These are phyloP conservation scores for Penicillium goetzii DNA, from an alignment of 495 filamentous ascomycete species.

Conservation along the genomic window DNA sequence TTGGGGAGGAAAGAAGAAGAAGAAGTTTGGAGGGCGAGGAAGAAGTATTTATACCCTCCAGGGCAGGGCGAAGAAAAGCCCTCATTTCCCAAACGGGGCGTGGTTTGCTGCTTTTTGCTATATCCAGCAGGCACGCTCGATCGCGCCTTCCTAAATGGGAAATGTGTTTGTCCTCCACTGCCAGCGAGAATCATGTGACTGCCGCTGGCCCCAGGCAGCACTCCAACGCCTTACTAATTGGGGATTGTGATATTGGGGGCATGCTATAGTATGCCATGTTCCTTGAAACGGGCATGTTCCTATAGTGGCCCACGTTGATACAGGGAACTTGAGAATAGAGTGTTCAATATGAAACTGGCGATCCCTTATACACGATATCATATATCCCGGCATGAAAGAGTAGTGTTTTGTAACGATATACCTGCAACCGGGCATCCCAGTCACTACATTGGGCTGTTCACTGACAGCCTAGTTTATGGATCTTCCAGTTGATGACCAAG, in stretches of 20 bases:
- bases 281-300: background rate
- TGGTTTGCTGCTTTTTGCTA: background rate
- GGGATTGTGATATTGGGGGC: background rate
- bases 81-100: background rate
- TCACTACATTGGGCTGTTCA: too few species aligned
- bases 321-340: too few species aligned
- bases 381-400: too few species aligned
- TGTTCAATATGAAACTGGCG: too few species aligned
- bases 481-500: too few species aligned
- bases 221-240: background rate
- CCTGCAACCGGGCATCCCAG: too few species aligned
- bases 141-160: background rate
- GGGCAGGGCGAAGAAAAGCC: background rate
- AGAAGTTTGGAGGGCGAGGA: background rate
- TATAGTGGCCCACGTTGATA: background rate
- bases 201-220: background rate
- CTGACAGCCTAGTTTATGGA: too few species aligned
- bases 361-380: too few species aligned
- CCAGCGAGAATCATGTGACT: background rate
- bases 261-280: background rate
- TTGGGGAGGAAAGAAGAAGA: background rate
- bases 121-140: too few species aligned
- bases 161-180: background rate
- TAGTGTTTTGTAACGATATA: too few species aligned
- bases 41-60: background rate